phyloP scores from a whole-genome alignment of 345 rosid species.

The Xanthoceras sorbifolium region DNA sequence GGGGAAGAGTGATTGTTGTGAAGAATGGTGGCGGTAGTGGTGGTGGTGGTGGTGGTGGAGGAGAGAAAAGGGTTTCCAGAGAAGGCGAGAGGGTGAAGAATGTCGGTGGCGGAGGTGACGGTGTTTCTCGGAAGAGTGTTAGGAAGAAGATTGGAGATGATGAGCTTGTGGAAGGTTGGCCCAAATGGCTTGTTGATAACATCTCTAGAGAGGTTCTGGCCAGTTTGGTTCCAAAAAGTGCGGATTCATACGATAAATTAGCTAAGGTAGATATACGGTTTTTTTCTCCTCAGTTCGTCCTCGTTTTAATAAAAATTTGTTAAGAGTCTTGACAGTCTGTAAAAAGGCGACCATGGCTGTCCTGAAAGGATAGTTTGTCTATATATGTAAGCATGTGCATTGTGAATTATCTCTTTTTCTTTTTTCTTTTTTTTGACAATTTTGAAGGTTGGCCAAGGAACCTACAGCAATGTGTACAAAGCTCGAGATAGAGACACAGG shows the following conservation, averaged over 20 bases:
- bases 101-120: slow-evolving; percentile 16
- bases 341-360: not conserved
- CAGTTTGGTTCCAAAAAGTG: slow-evolving; percentile 57
- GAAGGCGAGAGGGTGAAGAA: slow-evolving; percentile 18
- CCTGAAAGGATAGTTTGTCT: not conserved
- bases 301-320: no score
- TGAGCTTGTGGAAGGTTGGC: slow-evolving; percentile 65
- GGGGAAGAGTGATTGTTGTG: slow-evolving; percentile 8
- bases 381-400: no score
- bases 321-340: no score
- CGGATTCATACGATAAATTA: slow-evolving; percentile 69
- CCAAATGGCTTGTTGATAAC: slow-evolving; percentile 74
- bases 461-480: slow-evolving; percentile 90
- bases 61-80: slow-evolving; percentile 3
- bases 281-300: no score
- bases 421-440: not conserved
- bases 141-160: slow-evolving; percentile 48
- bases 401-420: no score
- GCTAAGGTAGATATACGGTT: slow-evolving; percentile 46
- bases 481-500: slow-evolving; percentile 71
- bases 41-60: not conserved
- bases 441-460: slow-evolving; percentile 84
- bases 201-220: slow-evolving; percentile 49
- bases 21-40: not conserved
- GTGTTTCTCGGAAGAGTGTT: slow-evolving; percentile 21